Base-by-base conservation (phyloP, 2,329 filamentous ascomycete species). In the Parastagonospora nodorum region DNA sequence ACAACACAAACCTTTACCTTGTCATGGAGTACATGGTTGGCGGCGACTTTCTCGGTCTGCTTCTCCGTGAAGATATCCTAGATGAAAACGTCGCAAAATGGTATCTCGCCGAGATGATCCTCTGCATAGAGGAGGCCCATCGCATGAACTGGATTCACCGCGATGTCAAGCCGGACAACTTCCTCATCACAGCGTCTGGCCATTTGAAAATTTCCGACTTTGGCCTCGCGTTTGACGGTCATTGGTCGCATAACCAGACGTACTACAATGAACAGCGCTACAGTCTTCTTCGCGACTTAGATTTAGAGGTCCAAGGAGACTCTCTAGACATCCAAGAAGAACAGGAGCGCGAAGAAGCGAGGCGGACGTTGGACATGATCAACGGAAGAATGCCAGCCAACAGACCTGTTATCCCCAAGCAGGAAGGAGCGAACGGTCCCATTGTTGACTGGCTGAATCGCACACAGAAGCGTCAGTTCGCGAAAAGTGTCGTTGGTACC, bases 21-120 rank as follows among this genome's bases (percentile, higher is more conserved):
- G 89, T 97, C 45, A 97, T 97, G 92, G 92, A 97, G 52, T 99
- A 96, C 69, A 97, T 97, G 91, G 88, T 95, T 2, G 94, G 93
- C 0, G 93, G 94, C 0, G 93, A 99, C 70, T 97, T 99, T 60
- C 80, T 99, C 0, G 90, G 90, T 1, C 75, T 97, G 0, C 77
- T 99, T 12, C 88, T 97, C 48, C 86, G 92, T 12, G 89, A 95
- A 67, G 92, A 94, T 54, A 84, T 90, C 2, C 80, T 99, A 2
- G 85, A 85, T 48, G 94, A 97, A 72, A 78, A 82, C 0, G 84
- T 90, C 37, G 87, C 92, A 4, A 88, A 84, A 55, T 97, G 90
- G 79, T 97, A 97, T 70, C 80, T 96, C 51, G 92, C 93, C 1
- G 92, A 99, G 76, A 97, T 97, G 92, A 88, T 97, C 45, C 78